Evolutionary conservation across 352 stramenopile genomes (phyloP), one percentile per base, ranked within the genome.

Genomic region (Globisporangium cylindrosporum): DNA sequence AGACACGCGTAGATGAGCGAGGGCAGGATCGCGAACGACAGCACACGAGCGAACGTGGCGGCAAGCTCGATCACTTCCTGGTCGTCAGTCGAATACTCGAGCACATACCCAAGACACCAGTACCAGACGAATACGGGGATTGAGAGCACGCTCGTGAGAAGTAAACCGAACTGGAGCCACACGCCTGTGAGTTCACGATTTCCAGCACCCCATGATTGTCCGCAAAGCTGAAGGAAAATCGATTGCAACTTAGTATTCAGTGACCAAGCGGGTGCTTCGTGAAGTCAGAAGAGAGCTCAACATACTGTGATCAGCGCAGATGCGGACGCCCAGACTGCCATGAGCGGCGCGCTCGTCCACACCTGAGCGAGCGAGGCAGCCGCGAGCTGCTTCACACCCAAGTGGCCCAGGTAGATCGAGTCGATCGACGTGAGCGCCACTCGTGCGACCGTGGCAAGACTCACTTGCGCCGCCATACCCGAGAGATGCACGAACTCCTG

Each of bases 391-490:
- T 86, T 76, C 18, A 89, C 73, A 14, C 89, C 89, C n/a, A 94
- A 67, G 64, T 95, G 86, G 3, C 89, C 89, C 9, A 95, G 69
- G 66, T 94, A 94, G 18, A 90, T 73, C 18, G 82, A 79, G 73
- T 94, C 84, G 57, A 93, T 92, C 20, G 88, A 81, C 6, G 79
- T 81, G 55, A 92, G 78, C 27, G 76, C 74, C 67, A 87, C 79
- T n/a, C 82, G 74, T 2, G 82, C 82, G 49, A 93, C 64, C 12
- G 80, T 90, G 32, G 78, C 75, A 56, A 91, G 71, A 60, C 81
- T 89, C 67, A 91, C 81, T 72, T 91, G 82, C 15, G 73, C 70
- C 18, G 81, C 82, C 82, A 91, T 92, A 49, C 27, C 62, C 64
- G 84, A 89, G 24, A 92, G 76, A 22, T 77, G 75, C 2, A 80